Conservation (phyloP, 352 stramenopile species). For the Aphanomyces astaci region DNA sequence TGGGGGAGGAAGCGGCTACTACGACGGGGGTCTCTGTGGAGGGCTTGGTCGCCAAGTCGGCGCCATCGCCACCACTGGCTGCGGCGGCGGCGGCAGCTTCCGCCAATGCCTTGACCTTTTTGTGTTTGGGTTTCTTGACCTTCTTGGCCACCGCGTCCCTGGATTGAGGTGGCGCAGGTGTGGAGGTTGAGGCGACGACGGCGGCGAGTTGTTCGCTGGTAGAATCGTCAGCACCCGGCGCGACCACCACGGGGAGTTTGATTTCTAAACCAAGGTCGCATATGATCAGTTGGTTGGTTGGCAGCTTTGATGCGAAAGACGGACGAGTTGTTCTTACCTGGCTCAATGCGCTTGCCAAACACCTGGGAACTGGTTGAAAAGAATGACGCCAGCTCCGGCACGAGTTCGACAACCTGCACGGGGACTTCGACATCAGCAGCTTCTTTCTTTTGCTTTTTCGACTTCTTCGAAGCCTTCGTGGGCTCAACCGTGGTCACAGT, state of each 20-base stretch:
- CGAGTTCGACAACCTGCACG: not conserved
- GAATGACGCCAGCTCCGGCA: constrained; percentile 12
- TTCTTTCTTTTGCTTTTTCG: not conserved
- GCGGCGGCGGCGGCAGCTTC: not conserved
- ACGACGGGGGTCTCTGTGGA: not conserved
- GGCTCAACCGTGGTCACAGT: not conserved
- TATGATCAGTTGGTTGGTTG: no score
- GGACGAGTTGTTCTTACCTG: constrained; percentile 9
- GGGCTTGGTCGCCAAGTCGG: no score
- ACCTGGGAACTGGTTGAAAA: constrained; percentile 18
- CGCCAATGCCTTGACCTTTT: constrained; percentile 21
- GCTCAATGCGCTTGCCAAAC: constrained; percentile 18
- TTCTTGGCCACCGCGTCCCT: constrained; percentile 9
- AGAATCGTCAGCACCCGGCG: no score
- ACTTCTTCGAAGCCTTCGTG: constrained; percentile 10
- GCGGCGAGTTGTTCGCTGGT: no score
- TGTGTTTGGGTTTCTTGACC: constrained; percentile 24
- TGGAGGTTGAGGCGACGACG: not conserved
- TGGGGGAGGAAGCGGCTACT: not conserved
- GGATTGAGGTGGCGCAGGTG: not conserved
- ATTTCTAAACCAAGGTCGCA: not conserved
- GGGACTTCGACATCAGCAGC: not conserved
- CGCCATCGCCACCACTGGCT: not conserved
- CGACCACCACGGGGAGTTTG: not conserved
- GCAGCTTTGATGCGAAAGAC: not conserved